phyloP scores from a whole-genome alignment of 495 filamentous ascomycete species.

The Penicilliopsis zonata region DNA sequence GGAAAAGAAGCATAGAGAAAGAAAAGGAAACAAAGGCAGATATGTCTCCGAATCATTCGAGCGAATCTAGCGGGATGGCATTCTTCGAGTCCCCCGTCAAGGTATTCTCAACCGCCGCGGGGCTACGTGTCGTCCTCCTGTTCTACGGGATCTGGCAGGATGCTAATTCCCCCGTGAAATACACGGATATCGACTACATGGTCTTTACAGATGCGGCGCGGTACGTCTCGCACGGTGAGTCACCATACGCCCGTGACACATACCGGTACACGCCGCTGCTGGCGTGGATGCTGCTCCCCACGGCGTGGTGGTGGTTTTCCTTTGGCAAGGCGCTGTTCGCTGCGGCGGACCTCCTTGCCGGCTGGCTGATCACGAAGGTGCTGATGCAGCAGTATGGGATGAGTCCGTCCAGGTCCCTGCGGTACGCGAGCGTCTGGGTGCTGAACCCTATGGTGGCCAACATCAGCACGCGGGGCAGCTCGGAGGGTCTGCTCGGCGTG shows the following conservation, averaged over 20 bases:
- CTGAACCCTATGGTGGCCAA: slow-evolving; percentile 97
- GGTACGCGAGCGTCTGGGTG: slow-evolving; percentile 78
- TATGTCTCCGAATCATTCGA: too few species aligned
- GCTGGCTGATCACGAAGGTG: slow-evolving; percentile 68
- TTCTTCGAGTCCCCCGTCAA: slow-evolving; percentile 33
- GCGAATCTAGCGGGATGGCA: slow-evolving; percentile 11
- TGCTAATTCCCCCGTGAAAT: slow-evolving; percentile 78
- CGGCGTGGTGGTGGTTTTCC: slow-evolving; percentile 62
- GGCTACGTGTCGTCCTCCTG: slow-evolving; percentile 59
- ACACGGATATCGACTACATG: slow-evolving; percentile 97
- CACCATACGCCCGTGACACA: slow-evolving; percentile 81
- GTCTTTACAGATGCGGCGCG: slow-evolving; percentile 97
- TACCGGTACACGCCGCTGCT: slow-evolving; percentile 94
- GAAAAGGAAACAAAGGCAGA: too few species aligned
- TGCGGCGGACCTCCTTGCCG: slow-evolving; percentile 67
- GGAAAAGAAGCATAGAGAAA: too few species aligned
- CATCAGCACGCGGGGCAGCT: slow-evolving; percentile 88
- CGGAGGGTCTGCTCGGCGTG: slow-evolving; percentile 79
- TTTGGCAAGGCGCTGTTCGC: slow-evolving; percentile 88
- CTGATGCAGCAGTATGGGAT: slow-evolving; percentile 35
- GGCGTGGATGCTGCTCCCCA: slow-evolving; percentile 81
- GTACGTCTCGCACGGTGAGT: slow-evolving; percentile 48
- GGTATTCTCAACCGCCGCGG: slow-evolving; percentile 55
- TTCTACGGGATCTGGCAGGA: slow-evolving; percentile 89
- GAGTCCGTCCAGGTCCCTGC: slow-evolving; percentile 41